Evolutionary conservation across 208 protist species (phyloP), one percentile per base, ranked within the genome.

Genomic region (Crithidia fasciculata): DNA sequence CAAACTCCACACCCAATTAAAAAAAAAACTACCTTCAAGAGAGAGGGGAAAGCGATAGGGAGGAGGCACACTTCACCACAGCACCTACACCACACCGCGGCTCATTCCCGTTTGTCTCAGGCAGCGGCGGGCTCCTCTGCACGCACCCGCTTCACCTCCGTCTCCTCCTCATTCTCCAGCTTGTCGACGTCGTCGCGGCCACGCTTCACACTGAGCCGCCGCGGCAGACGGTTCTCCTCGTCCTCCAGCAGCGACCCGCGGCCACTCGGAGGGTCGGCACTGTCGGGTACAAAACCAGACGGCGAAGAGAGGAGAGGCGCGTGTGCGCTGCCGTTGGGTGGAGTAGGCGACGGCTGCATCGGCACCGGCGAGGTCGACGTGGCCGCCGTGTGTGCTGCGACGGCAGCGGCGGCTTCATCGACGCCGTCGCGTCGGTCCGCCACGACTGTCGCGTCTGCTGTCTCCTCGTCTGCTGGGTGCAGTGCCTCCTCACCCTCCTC

Each of bases 191-290:
- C 64, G 52, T 13, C 4, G 62, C 68, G 60, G 65, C 49, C 18
- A 45, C 67, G 55, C 68, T 68, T 72, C 58, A 80, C 12, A 49
- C 72, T 77, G 40, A 40, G 8, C 43, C 72, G 72, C 63, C 45
- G 43, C 57, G 72, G 72, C 61, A 71, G 64, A 12, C 72, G 72
- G 72, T 70, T 77, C 49, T 77, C 72, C 45, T 77, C 72, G 28
- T 77, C 72, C 63, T 77, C 72, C 56, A 77, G 64, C 47, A 77
- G 41, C 37, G 72, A 77, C 36, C 53, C 49, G 0, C 72, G 41
- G 18, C 72, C 72, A 41, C 62, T 71, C 7, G 72, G 72, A 13
- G 63, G 63, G 44, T 28, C 28, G 1, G 28, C 28, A 28, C 28
- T 28, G 28, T 28, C 28, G 12, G 2, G 10, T 16, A 4, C 39